Evolutionary conservation across 148 eudicot species (phyloP).

Genomic region (Vaccinium myrtillus): DNA sequence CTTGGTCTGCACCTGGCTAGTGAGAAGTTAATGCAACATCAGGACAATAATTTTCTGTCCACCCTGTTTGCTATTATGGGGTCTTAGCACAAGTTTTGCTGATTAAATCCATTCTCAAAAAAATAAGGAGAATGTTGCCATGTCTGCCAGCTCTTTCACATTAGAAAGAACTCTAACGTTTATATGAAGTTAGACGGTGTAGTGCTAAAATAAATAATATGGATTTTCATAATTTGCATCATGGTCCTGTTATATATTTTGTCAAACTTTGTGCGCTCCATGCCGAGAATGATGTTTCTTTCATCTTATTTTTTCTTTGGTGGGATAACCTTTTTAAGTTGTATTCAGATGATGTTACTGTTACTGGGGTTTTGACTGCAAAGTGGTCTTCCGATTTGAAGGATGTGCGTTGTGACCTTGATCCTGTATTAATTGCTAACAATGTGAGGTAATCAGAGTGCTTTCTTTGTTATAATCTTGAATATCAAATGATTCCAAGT

Average conservation of each 20-base stretch:
- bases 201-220: background rate
- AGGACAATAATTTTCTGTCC: background rate
- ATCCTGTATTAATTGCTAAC: constrained; percentile 85
- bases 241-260: background rate
- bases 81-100: background rate
- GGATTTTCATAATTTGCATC: background rate
- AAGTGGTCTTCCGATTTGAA: constrained; percentile 89
- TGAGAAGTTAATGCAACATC: background rate
- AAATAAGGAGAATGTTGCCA: background rate
- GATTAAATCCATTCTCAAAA: background rate
- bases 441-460: constrained; percentile 44
- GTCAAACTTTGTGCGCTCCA: background rate
- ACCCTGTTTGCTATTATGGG: background rate
- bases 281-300: background rate
- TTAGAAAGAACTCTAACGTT: background rate
- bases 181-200: background rate
- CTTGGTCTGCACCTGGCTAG: background rate
- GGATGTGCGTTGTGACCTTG: constrained; percentile 95
- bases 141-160: background rate
- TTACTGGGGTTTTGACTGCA: constrained; percentile 83
- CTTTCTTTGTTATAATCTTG: background rate
- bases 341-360: constrained; percentile 68
- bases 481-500: background rate
- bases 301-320: background rate
- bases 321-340: constrained; percentile 11